These are phyloP conservation scores for Xerocomus nothofagi DNA, from an alignment of 1,284 basidiomycete species.

Conservation along the genomic window DNA sequence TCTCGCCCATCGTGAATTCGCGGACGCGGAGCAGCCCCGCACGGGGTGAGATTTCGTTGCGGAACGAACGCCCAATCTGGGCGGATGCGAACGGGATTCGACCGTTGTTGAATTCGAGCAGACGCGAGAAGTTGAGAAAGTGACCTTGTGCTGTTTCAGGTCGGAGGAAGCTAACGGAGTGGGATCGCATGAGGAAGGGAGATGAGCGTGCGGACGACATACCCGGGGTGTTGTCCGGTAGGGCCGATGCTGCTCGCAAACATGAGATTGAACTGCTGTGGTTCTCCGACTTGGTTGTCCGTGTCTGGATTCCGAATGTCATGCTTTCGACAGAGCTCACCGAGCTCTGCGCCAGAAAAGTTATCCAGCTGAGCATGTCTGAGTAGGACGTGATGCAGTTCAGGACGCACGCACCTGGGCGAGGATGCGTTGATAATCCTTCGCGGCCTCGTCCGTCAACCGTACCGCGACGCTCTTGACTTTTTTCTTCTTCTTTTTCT, in stretches of 20 bases:
- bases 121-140: slow-evolving; percentile 97
- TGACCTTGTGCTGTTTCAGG: slow-evolving; percentile 99
- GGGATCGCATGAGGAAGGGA: background rate
- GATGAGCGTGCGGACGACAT: slow-evolving; percentile 23
- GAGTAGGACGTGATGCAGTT: background rate
- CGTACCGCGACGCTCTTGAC: slow-evolving; percentile 77
- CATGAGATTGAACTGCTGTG: slow-evolving; percentile 98
- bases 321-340: slow-evolving; percentile 83
- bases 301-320: slow-evolving; percentile 91
- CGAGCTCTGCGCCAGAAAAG: slow-evolving; percentile 87
- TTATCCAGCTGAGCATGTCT: slow-evolving; percentile 81
- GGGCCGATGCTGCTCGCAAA: slow-evolving; percentile 97
- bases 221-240: slow-evolving; percentile 96
- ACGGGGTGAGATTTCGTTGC: slow-evolving; percentile 97
- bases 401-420: slow-evolving; percentile 70
- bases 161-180: slow-evolving; percentile 80
- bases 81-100: slow-evolving; percentile 96
- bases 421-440: slow-evolving; percentile 80
- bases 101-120: slow-evolving; percentile 98
- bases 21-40: slow-evolving; percentile 95
- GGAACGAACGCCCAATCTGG: slow-evolving; percentile 94
- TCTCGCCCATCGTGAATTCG: slow-evolving; percentile 99
- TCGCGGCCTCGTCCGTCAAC: slow-evolving; percentile 75
- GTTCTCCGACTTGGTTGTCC: slow-evolving; percentile 89
- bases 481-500: slow-evolving; percentile 79